Conservation (phyloP, 163 green algal species). For the Coccomyxa subellipsoidea region DNA sequence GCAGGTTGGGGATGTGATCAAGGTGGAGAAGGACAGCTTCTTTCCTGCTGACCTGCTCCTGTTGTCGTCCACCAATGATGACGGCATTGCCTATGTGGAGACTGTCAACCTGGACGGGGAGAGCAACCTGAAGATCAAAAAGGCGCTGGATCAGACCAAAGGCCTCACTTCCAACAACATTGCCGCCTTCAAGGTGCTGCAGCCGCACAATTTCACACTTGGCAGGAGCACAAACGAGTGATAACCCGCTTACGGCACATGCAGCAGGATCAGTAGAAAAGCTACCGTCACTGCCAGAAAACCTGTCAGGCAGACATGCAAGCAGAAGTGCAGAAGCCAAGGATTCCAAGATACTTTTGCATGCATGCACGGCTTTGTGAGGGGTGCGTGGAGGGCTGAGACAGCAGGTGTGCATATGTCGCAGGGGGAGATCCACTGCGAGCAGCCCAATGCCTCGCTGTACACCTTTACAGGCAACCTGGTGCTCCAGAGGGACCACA, state of each 20-base stretch:
- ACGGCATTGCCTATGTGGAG: conserved; percentile 88
- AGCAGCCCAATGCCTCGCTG: conserved; percentile 82
- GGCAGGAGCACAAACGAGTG: no score
- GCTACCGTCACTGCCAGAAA: no score
- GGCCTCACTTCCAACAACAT: conserved; percentile 36
- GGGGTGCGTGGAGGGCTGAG: no score
- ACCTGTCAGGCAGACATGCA: background rate
- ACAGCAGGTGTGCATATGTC: background rate
- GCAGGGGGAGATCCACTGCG: conserved; percentile 60
- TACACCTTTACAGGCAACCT: conserved; percentile 93
- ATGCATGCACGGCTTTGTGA: no score
- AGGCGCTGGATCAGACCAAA: conserved; percentile 67
- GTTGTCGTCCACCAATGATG: conserved; percentile 57
- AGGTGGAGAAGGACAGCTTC: conserved; percentile 47
- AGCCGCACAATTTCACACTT: background rate
- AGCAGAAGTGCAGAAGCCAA: background rate
- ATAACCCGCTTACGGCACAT: no score
- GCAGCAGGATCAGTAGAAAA: no score
- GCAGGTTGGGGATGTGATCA: conserved; percentile 22
- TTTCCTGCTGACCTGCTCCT: conserved; percentile 83
- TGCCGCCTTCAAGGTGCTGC: conserved; percentile 26
- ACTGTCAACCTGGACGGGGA: conserved; percentile 94
- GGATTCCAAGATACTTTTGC: no score
- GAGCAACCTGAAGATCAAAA: conserved; percentile 92
- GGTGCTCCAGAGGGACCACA: conserved; percentile 11